Base-by-base conservation (phyloP, 2,329 filamentous ascomycete genomes). In the Furcasterigmium sp. region DNA sequence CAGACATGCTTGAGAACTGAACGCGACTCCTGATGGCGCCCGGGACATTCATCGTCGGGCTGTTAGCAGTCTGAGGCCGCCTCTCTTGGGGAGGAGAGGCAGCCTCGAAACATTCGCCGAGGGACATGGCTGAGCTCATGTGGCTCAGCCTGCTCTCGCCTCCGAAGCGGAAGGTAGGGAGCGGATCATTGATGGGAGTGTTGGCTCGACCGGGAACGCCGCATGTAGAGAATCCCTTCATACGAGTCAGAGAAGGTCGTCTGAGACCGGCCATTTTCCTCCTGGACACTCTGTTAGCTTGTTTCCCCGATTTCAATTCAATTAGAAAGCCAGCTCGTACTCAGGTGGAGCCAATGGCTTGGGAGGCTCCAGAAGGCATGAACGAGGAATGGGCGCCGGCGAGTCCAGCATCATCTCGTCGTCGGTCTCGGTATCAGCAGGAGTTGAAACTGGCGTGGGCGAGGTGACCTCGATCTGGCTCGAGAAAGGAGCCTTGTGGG, bases 81-180 rank as follows among this genome's bases (percentile, higher is more conserved):
- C 78, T 74, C 53, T 91, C 83, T 50, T 84, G 84, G 13, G 84
- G 82, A 3, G 91, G 87, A 11, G 89, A 93, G 52, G 85, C 53
- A 17, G 62, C 80, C 50, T 83, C 75, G 60, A 94, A 94, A 70
- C 85, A 89, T 60, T 94, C 87, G 53, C 83, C 81, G 37, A 93
- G 65, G 14, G 85, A 86, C 51, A 89, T 76, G 15, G 76, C 73
- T 2, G 82, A 78, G 50, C 44, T 56, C 45, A 49, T 51, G 40
- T 49, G 49, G 21, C 46, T 45, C 20, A 60, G 52, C 8, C 58
- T 57, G 21, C 51, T 56, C 35, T 69, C 66, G 42, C 62, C 43
- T 48, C 84, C 85, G 57, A 95, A 94, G 53, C 80, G 80, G 67
- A 95, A 93, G 2, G 84, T 69, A 13, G 87, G 82, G 28, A 84